Evolutionary conservation across 164 flowering plant genomes (phyloP).

Genomic region (Saururus chinensis): DNA sequence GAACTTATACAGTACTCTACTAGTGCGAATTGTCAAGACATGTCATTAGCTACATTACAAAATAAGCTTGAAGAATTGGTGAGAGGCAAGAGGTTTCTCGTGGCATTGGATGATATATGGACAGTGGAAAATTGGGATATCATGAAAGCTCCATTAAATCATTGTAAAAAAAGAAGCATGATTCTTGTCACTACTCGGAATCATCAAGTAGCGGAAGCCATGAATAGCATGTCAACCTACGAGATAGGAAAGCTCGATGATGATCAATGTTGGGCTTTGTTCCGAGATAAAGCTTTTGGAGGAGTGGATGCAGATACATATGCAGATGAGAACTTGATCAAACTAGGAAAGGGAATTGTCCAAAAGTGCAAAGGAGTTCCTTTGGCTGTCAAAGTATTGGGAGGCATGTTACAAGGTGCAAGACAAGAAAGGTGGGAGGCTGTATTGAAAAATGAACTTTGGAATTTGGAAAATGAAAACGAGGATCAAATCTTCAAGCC

Average conservation of each 20-base stretch:
- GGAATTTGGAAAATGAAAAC: constrained; percentile 8
- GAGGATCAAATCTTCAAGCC: not conserved
- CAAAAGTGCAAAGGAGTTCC: constrained; percentile 16
- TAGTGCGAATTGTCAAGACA: not conserved
- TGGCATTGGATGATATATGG: constrained; percentile 9
- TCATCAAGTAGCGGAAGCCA: not conserved
- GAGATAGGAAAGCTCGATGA: not conserved
- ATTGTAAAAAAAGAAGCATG: constrained; percentile 1
- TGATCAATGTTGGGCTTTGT: constrained; percentile 3
- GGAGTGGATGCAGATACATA: not conserved
- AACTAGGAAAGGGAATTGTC: constrained; percentile 1
- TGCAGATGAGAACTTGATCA: not conserved
- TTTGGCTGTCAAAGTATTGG: constrained; percentile 12
- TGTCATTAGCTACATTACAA: not conserved
- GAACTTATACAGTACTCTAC: not conserved
- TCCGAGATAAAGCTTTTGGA: constrained; percentile 1
- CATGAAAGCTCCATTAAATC: not conserved
- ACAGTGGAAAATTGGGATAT: not conserved
- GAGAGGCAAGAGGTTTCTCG: not conserved
- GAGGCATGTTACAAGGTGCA: not conserved
- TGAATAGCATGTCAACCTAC: not conserved
- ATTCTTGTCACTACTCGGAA: constrained; percentile 4
- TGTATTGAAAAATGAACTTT: constrained; percentile 6
- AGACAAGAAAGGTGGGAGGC: constrained; percentile 7
- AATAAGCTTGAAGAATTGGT: not conserved